These are phyloP conservation scores for Neonectria coccinea DNA, from an alignment of 2,329 filamentous ascomycete genomes.

Conservation along the genomic window DNA sequence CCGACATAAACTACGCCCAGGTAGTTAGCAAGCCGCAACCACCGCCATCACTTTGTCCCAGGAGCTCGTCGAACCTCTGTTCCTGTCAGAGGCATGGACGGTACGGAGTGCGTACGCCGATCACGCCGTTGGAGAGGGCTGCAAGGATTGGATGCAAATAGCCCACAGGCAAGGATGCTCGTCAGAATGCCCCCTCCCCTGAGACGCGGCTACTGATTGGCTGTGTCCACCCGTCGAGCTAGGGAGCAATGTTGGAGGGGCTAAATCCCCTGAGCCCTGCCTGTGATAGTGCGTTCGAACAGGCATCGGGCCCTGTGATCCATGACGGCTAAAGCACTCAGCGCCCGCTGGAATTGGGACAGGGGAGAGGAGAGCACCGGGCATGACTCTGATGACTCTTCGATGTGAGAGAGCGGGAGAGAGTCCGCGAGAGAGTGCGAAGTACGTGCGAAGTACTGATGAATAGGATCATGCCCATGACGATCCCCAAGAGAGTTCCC, in stretches of 20 bases:
- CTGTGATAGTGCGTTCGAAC: conserved; percentile 25
- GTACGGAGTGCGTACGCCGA: conserved; percentile 33
- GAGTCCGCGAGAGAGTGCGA: conserved; percentile 19
- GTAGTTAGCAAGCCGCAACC: conserved; percentile 14
- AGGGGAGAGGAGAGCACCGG: conserved; percentile 18
- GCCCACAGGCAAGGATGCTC: conserved; percentile 23
- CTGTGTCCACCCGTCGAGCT: conserved; percentile 26
- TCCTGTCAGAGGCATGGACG: conserved; percentile 19
- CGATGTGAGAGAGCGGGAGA: conserved; percentile 12
- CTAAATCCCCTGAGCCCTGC: conserved; percentile 24
- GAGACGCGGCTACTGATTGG: conserved; percentile 40
- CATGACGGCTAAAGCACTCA: conserved; percentile 29
- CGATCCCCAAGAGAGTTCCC: background rate
- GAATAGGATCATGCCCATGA: background rate
- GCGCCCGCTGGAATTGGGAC: conserved; percentile 43
- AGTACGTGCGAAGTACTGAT: background rate
- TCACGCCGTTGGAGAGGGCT: conserved; percentile 42
- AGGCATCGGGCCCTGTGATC: conserved; percentile 25
- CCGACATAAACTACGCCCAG: conserved; percentile 13
- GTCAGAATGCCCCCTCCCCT: conserved; percentile 38
- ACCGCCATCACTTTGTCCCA: conserved; percentile 7
- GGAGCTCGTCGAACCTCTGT: conserved; percentile 1
- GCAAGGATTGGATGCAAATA: conserved; percentile 39
- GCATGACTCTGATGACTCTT: conserved; percentile 21
- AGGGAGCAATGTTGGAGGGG: background rate